A percentile compares a stretch with the other conserved stretches of the same genome.
These are phyloP conservation scores for Penicillium sp. DNA, from an alignment of 2,329 filamentous ascomycete species.

Conservation along the genomic window DNA sequence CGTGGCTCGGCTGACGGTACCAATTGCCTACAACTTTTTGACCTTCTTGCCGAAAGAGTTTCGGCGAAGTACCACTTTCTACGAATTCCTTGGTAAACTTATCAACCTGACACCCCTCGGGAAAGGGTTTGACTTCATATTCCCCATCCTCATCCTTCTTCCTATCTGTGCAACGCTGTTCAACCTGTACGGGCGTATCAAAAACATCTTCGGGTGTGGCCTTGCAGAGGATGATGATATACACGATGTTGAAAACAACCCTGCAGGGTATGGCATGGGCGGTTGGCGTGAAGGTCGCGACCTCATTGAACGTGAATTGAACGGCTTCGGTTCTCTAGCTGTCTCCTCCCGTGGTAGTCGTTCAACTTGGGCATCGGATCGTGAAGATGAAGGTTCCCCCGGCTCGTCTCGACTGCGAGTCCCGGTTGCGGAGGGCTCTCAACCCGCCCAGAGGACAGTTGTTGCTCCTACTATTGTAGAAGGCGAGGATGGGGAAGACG, in stretches of 20 bases:
- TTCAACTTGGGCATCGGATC: slow-evolving; percentile 29
- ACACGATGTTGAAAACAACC: slow-evolving; percentile 59
- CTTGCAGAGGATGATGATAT: slow-evolving; percentile 70
- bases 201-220: slow-evolving; percentile 74
- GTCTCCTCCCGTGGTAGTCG: slow-evolving; percentile 36
- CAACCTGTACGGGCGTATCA: slow-evolving; percentile 80
- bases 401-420: slow-evolving; percentile 35
- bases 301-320: slow-evolving; percentile 82
- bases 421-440: slow-evolving; percentile 30
- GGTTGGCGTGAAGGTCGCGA: slow-evolving; percentile 90
- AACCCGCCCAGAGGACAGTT: slow-evolving; percentile 32
- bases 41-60: slow-evolving; percentile 76
- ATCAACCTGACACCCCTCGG: slow-evolving; percentile 83
- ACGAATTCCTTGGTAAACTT: slow-evolving; percentile 75
- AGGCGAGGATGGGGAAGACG: slow-evolving; percentile 66
- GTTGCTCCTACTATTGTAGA: slow-evolving; percentile 46
- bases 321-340: slow-evolving; percentile 55
- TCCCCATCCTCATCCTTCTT: slow-evolving; percentile 82
- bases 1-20: slow-evolving; percentile 87
- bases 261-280: slow-evolving; percentile 68
- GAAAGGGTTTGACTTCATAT: slow-evolving; percentile 79
- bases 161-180: slow-evolving; percentile 84
- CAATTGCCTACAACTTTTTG: slow-evolving; percentile 92
- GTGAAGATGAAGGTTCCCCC: slow-evolving; percentile 24
- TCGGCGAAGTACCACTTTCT: slow-evolving; percentile 78